These are phyloP conservation scores for Suhomyces guaymorum DNA, from an alignment of 1,139 yeast genomes.

Conservation along the genomic window DNA sequence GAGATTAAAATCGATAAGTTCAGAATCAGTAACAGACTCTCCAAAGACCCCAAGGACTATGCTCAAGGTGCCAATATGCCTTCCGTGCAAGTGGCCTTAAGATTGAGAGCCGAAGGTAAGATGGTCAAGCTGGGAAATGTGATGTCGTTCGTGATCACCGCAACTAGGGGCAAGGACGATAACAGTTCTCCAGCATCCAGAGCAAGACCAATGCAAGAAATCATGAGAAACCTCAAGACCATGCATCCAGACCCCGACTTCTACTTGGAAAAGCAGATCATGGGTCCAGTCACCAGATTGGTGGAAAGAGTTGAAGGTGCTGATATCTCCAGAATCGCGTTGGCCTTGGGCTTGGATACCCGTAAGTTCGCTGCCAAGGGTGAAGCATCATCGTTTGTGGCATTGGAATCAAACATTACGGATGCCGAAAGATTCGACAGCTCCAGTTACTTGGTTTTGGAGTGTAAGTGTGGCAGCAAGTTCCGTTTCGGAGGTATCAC, in stretches of 20 bases:
- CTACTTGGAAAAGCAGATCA: constrained; percentile 84
- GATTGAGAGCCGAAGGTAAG: constrained; percentile 78
- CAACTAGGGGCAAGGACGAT: constrained; percentile 35
- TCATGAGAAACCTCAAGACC: constrained; percentile 50
- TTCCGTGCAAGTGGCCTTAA: constrained; percentile 87
- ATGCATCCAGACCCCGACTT: constrained; percentile 73
- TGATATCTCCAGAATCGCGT: constrained; percentile 77
- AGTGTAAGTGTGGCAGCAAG: constrained; percentile 62
- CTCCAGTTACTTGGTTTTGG: constrained; percentile 54
- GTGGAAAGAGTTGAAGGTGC: constrained; percentile 85
- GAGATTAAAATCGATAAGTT: constrained; percentile 65
- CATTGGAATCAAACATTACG: constrained; percentile 78
- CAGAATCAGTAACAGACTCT: constrained; percentile 70
- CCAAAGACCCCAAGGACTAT: constrained; percentile 73
- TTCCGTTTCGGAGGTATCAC: constrained; percentile 77
- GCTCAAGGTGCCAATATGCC: constrained; percentile 87
- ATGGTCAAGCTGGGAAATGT: constrained; percentile 88
- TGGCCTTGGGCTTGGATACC: constrained; percentile 74
- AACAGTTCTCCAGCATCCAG: constrained; percentile 62
- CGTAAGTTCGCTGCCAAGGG: constrained; percentile 55
- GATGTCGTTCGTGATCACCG: constrained; percentile 78
- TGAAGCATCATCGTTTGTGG: constrained; percentile 47
- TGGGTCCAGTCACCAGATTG: constrained; percentile 88
- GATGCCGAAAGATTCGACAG: constrained; percentile 82
- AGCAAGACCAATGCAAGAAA: constrained; percentile 77